Evolutionary conservation across 495 filamentous ascomycete genomes (phyloP), one percentile per base, ranked within the genome.

Genomic region (Beverwykella pulmonaria): DNA sequence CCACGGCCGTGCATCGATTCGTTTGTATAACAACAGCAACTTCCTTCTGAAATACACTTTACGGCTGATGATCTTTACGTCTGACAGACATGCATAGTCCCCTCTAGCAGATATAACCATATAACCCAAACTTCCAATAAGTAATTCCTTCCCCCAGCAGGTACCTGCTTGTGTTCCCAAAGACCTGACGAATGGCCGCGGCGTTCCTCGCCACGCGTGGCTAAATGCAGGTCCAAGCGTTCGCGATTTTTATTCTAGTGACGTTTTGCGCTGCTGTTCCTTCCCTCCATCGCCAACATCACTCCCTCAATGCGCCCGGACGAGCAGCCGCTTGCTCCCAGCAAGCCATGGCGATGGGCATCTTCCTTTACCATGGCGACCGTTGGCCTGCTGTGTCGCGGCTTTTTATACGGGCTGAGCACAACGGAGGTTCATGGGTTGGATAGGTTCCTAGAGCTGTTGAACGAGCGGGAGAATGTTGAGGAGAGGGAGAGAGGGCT

Each of bases 401-500:
- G 52, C 8, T 80, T 81, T 53, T 65, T 81, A 2, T 72, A 70
- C 54, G 73, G 53, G 1, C 48, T 75, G 22, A 78, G 73, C 61
- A 69, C 65, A 34, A 76, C 74, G 36, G 87, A 94, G 68, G 83
- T 87, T 1, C 80, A 85, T 71, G 93, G 93, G 0, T 76, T 93
- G 36, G 85, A 90, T 15, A 71, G 79, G n/a, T 95, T 96, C 64
- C 78, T 92, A 14, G 81, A 89, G n/a, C 73, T 92, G 6, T 77
- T 95, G 19, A 91, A 96, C 70, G 82, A 83, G 47, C 83, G 93
- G 56, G 80, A 81, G 68, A 85, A 95, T 76, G 80, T 86, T 17
- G 83, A 87, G 49, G 80, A 81, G 67, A 84, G 93, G 69, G 79
- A 86, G 63, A 85, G 86, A 72, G 93, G 93, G 27, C 81, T 97